A percentile compares a stretch with the other conserved stretches of the same genome.
Evolutionary conservation across 768 basidiomycete genomes (phyloP).

Genomic region (Nevesoporus exiguus): DNA sequence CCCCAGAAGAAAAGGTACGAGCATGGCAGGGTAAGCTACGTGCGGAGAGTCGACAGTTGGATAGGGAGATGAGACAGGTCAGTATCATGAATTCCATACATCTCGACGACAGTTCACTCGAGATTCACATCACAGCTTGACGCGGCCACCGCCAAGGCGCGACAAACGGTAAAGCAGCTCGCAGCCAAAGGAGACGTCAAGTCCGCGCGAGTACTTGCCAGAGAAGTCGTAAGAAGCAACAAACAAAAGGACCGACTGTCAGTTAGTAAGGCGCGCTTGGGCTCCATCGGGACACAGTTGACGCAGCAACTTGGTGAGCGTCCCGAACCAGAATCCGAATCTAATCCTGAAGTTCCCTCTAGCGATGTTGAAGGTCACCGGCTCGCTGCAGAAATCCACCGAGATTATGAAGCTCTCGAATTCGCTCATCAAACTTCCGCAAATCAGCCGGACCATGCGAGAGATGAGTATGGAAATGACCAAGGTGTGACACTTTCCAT

Average conservation of each 20-base stretch:
- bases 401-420: constrained; percentile 99
- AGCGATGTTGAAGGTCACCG: constrained; percentile 98
- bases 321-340: neutral
- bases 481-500: constrained; percentile 57
- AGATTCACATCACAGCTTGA: constrained; percentile 58
- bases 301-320: constrained; percentile 85
- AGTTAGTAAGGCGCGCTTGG: constrained; percentile 88
- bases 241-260: constrained; percentile 93
- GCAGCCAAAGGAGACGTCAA: constrained; percentile 90
- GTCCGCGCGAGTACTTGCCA: constrained; percentile 87
- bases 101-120: constrained; percentile 9
- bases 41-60: constrained; percentile 75
- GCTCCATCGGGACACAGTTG: constrained; percentile 87
- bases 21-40: constrained; percentile 90
- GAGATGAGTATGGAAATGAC: constrained; percentile 99
- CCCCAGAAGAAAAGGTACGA: constrained; percentile 89
- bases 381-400: constrained; percentile 95
- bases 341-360: neutral
- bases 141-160: constrained; percentile 73
- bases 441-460: constrained; percentile 89
- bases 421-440: constrained; percentile 84
- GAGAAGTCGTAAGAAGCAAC: constrained; percentile 90
- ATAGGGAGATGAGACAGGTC: constrained; percentile 96
- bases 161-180: constrained; percentile 77
- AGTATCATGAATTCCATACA: constrained; percentile 27